Conservation (phyloP, 805 yeast genomes). For the Nakazawaea populi region DNA sequence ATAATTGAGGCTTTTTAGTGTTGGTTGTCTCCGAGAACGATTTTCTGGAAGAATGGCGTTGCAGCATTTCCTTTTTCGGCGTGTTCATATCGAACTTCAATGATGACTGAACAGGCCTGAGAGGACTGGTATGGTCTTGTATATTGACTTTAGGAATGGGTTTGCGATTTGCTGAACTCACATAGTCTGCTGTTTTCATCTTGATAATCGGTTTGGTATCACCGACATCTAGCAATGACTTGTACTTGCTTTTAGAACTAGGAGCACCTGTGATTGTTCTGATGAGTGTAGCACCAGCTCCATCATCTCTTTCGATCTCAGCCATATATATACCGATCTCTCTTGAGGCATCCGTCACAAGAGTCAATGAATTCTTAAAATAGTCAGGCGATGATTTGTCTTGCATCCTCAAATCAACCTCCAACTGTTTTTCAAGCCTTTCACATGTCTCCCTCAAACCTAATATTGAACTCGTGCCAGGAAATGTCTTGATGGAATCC, state of each 20-base stretch:
- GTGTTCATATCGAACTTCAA: constrained; percentile 6
- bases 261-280: constrained; percentile 34
- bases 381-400: constrained; percentile 19
- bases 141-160: constrained; percentile 2
- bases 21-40: not conserved
- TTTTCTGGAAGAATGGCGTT: not conserved
- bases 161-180: not conserved
- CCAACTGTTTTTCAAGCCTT: constrained; percentile 20
- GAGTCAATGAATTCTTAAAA: constrained; percentile 22
- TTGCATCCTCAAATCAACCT: constrained; percentile 18
- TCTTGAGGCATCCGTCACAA: constrained; percentile 26
- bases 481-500: not conserved
- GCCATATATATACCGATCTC: constrained; percentile 28
- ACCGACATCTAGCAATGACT: constrained; percentile 5
- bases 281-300: constrained; percentile 32
- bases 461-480: constrained; percentile 10
- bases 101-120: constrained; percentile 7
- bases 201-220: constrained; percentile 3
- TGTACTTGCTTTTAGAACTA: not conserved
- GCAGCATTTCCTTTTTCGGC: not conserved
- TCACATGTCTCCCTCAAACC: constrained; percentile 19
- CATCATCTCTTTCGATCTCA: constrained; percentile 29
- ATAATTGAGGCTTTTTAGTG: constrained; percentile 1
- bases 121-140: not conserved
- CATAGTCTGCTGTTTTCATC: not conserved